Percentiles rank a stretch among this genome's conserved stretches.
phyloP scores from a whole-genome alignment of 148 eudicot species.

The Fagopyrum homotropicum region DNA sequence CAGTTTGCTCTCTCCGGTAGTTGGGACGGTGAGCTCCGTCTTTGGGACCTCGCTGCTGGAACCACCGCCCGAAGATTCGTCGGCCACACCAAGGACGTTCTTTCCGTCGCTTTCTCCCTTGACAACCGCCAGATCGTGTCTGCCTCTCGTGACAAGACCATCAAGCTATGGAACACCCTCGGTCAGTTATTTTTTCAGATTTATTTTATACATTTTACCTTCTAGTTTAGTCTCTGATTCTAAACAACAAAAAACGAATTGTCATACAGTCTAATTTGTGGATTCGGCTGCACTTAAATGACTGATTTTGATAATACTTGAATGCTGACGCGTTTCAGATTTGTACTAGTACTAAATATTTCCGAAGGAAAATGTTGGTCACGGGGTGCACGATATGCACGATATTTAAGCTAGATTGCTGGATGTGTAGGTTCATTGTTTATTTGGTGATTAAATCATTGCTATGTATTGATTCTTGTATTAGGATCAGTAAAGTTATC shows the following conservation, averaged over 20 bases:
- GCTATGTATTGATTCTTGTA: not conserved
- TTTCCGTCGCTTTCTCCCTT: constrained; percentile 62
- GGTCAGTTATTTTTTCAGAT: constrained; percentile 19
- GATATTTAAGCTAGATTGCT: not conserved
- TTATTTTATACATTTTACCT: not conserved
- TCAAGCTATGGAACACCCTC: constrained; percentile 72
- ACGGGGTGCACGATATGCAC: not conserved
- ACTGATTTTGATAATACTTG: too few relatives aligned
- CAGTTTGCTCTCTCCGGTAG: constrained; percentile 35
- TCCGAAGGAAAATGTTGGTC: not conserved
- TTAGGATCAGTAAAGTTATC: not conserved
- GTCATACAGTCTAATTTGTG: not conserved
- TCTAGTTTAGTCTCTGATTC: too few relatives aligned
- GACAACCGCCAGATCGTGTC: constrained; percentile 79
- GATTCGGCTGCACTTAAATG: not conserved
- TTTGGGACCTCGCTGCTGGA: constrained; percentile 25
- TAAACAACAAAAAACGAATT: not conserved
- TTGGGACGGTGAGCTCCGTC: constrained; percentile 30
- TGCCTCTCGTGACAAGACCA: constrained; percentile 52
- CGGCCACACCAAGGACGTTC: constrained; percentile 69
- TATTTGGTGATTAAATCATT: not conserved
- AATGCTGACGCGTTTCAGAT: too few relatives aligned
- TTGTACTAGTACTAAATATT: not conserved
- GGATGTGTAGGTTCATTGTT: not conserved
- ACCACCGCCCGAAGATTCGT: constrained; percentile 23